phyloP scores from a whole-genome alignment of 441 rosid species.

The Raphanus hybrid region DNA sequence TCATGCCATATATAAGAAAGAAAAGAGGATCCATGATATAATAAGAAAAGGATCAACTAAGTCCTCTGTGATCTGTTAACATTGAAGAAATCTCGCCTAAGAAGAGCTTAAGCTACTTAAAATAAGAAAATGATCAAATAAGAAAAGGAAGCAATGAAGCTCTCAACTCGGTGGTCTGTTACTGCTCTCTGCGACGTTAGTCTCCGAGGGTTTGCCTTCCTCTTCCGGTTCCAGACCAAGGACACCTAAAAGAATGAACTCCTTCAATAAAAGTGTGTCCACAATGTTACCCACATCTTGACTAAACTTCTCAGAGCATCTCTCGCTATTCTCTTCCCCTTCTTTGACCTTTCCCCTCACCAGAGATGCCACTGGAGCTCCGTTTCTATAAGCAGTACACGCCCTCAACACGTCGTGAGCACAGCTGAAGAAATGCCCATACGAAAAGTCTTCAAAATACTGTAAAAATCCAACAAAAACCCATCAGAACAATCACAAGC shows the following conservation, averaged over 20 bases:
- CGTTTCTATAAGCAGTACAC: slow-evolving; percentile 75
- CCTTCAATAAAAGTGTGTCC: slow-evolving; percentile 50
- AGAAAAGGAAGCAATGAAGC: slow-evolving; percentile 1
- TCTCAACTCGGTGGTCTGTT: slow-evolving; percentile 35
- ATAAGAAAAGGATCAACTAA: too few relatives aligned
- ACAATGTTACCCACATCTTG: slow-evolving; percentile 47
- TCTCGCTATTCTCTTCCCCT: slow-evolving; percentile 50
- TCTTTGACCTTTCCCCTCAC: slow-evolving; percentile 63
- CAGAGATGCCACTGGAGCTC: slow-evolving; percentile 70
- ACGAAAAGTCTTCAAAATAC: slow-evolving; percentile 80
- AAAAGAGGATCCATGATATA: too few relatives aligned
- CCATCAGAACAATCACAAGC: slow-evolving; percentile 12
- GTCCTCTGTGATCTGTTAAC: too few relatives aligned
- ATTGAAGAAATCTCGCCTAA: too few relatives aligned
- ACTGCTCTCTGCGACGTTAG: slow-evolving; percentile 34
- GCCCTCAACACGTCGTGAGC: slow-evolving; percentile 70
- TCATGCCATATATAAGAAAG: too few relatives aligned
- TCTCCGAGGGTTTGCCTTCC: slow-evolving; percentile 18
- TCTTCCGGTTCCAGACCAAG: slow-evolving; percentile 47
- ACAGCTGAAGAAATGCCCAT: slow-evolving; percentile 72
- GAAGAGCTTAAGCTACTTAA: too few relatives aligned
- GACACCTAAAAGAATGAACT: slow-evolving; percentile 60
- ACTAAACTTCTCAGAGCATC: slow-evolving; percentile 56
- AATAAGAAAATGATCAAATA: neutral
- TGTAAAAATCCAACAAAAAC: slow-evolving; percentile 34